phyloP scores from a whole-genome alignment of 1,284 basidiomycete species.

The Ustilago xerochloae region DNA sequence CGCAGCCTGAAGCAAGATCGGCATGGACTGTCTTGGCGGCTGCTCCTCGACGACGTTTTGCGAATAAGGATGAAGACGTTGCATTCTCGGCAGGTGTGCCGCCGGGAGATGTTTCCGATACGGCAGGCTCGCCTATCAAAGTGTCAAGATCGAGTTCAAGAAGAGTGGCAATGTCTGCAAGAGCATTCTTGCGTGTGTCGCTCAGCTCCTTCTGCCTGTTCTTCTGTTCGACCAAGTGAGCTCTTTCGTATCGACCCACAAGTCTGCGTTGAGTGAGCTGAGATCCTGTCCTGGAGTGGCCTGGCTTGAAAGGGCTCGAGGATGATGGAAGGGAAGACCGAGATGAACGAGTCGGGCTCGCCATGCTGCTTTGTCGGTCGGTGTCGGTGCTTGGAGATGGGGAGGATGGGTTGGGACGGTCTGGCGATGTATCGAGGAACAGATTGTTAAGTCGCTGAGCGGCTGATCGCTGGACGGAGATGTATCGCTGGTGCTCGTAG shows the following conservation, averaged over 20 bases:
- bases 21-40: constrained; percentile 31
- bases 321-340: constrained; percentile 10
- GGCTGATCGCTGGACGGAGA: constrained; percentile 39
- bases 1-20: constrained; percentile 55
- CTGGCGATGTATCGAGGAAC: constrained; percentile 31
- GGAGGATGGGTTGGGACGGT: background rate
- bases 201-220: constrained; percentile 55
- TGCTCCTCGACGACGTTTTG: constrained; percentile 30
- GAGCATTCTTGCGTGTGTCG: constrained; percentile 50
- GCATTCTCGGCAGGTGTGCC: background rate
- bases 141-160: constrained; percentile 53
- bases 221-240: constrained; percentile 57
- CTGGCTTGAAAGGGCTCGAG: constrained; percentile 26
- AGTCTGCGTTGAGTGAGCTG: constrained; percentile 49
- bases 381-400: background rate
- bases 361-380: constrained; percentile 9
- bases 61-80: constrained; percentile 17
- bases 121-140: constrained; percentile 45
- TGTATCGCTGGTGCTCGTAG: constrained; percentile 54
- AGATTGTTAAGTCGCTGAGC: constrained; percentile 40
- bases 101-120: background rate
- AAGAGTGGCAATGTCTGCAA: constrained; percentile 56
- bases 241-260: constrained; percentile 52
- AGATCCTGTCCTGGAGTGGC: constrained; percentile 33
- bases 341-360: constrained; percentile 16